Evolutionary conservation across 192 early-diverging fungal species (phyloP).

Genomic region (Phycomyces nitens): DNA sequence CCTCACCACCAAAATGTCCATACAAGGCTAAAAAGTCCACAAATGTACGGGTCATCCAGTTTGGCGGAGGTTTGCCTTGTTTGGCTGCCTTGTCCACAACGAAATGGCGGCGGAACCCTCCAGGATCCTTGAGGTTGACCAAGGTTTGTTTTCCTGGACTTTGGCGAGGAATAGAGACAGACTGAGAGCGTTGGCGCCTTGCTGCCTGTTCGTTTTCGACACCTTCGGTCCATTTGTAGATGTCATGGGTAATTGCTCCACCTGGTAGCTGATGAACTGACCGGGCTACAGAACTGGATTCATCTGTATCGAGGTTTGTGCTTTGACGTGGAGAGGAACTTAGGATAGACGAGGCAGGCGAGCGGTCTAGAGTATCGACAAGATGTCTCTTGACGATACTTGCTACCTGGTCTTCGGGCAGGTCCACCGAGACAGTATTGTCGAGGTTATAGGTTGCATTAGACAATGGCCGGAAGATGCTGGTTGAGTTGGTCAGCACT

Average conservation of each 20-base stretch:
- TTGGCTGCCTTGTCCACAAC: slow-evolving; percentile 64
- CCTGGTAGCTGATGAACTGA: slow-evolving; percentile 56
- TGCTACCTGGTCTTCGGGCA: slow-evolving; percentile 48
- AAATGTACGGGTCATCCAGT: slow-evolving; percentile 86
- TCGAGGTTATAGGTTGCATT: slow-evolving; percentile 5
- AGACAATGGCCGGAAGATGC: slow-evolving; percentile 2
- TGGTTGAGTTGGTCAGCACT: not conserved
- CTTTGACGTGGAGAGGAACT: slow-evolving; percentile 8
- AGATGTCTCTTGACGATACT: slow-evolving; percentile 63
- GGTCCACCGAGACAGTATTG: slow-evolving; percentile 20
- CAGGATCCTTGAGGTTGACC: slow-evolving; percentile 69
- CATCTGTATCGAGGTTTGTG: not conserved
- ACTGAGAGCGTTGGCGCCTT: slow-evolving; percentile 45
- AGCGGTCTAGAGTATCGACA: slow-evolving; percentile 41
- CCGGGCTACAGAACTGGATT: slow-evolving; percentile 20
- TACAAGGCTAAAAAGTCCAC: slow-evolving; percentile 91
- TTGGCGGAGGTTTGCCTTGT: slow-evolving; percentile 10
- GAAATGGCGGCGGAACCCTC: slow-evolving; percentile 87
- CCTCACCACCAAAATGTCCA: slow-evolving; percentile 93
- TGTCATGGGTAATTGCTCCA: slow-evolving; percentile 80
- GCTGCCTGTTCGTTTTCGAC: slow-evolving; percentile 47
- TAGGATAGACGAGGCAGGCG: slow-evolving; percentile 24
- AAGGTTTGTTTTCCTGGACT: slow-evolving; percentile 50
- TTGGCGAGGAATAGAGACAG: slow-evolving; percentile 50
- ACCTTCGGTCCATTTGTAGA: slow-evolving; percentile 86